Evolutionary conservation across 2,329 filamentous ascomycete genomes (phyloP).

Genomic region (Aspergillus sp.): DNA sequence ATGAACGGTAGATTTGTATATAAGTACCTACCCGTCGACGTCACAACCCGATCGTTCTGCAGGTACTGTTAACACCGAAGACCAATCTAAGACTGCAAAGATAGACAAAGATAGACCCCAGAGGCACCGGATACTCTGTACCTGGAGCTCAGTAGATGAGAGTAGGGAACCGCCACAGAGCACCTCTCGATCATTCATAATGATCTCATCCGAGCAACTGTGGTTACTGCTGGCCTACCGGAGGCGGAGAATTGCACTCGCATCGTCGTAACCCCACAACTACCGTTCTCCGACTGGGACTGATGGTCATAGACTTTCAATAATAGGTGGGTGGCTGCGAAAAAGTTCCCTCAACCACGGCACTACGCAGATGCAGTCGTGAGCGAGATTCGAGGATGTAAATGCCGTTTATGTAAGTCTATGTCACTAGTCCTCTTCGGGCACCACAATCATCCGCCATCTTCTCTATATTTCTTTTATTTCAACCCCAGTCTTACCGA

Average conservation of each 20-base stretch:
- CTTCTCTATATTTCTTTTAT: background rate
- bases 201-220: background rate
- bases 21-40: too few species aligned
- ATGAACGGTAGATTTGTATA: too few species aligned
- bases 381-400: too few species aligned
- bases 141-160: too few species aligned
- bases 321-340: background rate
- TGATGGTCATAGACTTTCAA: background rate
- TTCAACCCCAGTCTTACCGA: background rate
- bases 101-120: too few species aligned
- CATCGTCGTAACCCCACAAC: too few species aligned
- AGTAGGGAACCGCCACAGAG: background rate
- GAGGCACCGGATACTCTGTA: too few species aligned
- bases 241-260: background rate
- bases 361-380: too few species aligned
- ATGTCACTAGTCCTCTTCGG: background rate
- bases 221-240: background rate
- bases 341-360: too few species aligned
- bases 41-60: too few species aligned
- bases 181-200: background rate
- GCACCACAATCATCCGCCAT: background rate
- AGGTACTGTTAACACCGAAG: too few species aligned
- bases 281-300: background rate
- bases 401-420: background rate
- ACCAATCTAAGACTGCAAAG: too few species aligned